A percentile compares a stretch with the other conserved stretches of the same genome.
Conservation (phyloP, 495 filamentous ascomycete species). For the Neurospora sp. region DNA sequence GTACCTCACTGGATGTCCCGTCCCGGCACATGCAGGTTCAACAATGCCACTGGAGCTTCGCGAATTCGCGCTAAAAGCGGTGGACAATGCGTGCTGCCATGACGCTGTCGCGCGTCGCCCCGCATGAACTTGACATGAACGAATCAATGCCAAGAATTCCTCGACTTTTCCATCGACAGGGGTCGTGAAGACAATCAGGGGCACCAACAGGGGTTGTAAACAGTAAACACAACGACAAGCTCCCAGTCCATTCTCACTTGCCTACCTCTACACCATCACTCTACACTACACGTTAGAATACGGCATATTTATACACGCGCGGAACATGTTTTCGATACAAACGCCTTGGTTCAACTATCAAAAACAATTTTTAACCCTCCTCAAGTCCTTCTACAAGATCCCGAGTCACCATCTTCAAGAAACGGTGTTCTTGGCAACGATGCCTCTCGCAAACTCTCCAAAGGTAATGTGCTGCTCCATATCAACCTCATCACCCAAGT, state of each 20-base stretch:
- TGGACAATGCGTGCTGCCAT: background rate
- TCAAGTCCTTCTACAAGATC: background rate
- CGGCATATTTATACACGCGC: too few species aligned
- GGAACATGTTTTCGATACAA: background rate
- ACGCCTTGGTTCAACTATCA: background rate
- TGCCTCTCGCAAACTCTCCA: constrained; percentile 76
- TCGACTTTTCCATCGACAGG: background rate
- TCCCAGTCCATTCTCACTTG: background rate
- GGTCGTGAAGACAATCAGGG: background rate
- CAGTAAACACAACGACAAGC: background rate
- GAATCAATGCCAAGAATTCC: background rate
- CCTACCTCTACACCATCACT: background rate
- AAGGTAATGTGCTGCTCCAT: constrained; percentile 60
- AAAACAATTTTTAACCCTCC: background rate
- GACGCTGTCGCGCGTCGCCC: background rate
- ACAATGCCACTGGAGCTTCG: background rate
- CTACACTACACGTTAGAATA: background rate
- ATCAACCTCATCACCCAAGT: constrained; percentile 79
- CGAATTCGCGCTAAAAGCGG: background rate
- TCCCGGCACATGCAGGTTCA: background rate
- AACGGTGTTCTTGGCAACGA: constrained; percentile 70
- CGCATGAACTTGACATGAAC: background rate
- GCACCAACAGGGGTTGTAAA: background rate
- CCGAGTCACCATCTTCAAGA: constrained; percentile 8
- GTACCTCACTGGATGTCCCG: background rate